Evolutionary conservation across 768 basidiomycete species (phyloP), one percentile per base, ranked within the genome.

Genomic region (Boletus coccyginus): DNA sequence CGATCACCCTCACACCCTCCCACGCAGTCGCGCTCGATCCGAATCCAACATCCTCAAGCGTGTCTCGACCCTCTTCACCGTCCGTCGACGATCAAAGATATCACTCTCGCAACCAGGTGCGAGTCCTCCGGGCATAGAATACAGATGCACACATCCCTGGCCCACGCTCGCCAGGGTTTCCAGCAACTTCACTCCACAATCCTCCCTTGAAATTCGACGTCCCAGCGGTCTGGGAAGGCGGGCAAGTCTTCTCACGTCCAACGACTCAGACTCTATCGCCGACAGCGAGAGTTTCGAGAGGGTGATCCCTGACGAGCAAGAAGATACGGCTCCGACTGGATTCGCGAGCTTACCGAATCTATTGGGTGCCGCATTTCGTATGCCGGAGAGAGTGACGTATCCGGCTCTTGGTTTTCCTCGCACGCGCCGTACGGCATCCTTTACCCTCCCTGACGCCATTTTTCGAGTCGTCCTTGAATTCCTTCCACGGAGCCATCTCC

Each of bases 131-230:
- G 63, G 50, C 12, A 56, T 72, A 10, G 69, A 54, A 31, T 62
- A 60, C 31, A 57, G 53, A 35, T 60, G 46, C 29, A 19, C 71
- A 0, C 46, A 47, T 9, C 57, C 62, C 5, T 44, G 59, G 39
- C 14, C 50, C 13, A 12, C 39, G 5, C 60, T 70, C 36, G 54
- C 71, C 2, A 57, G 69, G 31, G 19, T 57, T n/a, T 71, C 70
- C 14, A 65, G 56, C 51, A 57, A 56, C 40, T 62, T 65, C 2
- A 61, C 59, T 7, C 49, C 62, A 9, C 48, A 51, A 12, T 62
- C 67, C 29, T 72, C 71, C 17, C 67, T 71, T 3, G 70, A 71
- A 55, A 71, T 71, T 38, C 67, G 70, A 35, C 66, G 69, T 14
- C 70, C 70, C 11, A 71, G 70, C 19, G 70, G 70, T 32, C 39